These are phyloP conservation scores for Pseudozyma hubeiensis DNA, from an alignment of 1,284 basidiomycete species.

Conservation along the genomic window DNA sequence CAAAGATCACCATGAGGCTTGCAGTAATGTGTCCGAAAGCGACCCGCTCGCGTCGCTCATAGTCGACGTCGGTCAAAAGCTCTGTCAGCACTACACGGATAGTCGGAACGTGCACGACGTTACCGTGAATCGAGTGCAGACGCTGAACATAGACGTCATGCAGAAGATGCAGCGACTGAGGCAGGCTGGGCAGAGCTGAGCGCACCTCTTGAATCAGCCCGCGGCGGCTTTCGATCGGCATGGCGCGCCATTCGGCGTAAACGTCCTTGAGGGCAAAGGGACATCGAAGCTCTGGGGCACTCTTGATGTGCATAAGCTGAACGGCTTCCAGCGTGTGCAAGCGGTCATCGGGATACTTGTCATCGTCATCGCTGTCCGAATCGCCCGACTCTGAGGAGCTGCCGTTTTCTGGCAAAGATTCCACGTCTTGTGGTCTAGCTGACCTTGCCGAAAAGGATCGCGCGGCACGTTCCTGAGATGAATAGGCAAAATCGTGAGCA, in stretches of 20 bases:
- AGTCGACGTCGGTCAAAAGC: conserved; percentile 22
- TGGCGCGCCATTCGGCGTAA: conserved; percentile 30
- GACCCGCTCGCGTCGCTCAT: conserved; percentile 31
- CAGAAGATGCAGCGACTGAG: conserved; percentile 25
- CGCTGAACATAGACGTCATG: conserved; percentile 34
- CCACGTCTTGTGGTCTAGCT: not conserved
- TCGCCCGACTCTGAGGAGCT: conserved; percentile 2
- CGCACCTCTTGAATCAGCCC: conserved; percentile 22
- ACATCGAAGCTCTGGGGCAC: conserved; percentile 27
- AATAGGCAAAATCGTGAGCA: conserved; percentile 8
- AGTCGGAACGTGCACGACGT: conserved; percentile 24
- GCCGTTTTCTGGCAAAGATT: not conserved
- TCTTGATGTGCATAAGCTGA: conserved; percentile 24
- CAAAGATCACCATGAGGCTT: conserved; percentile 41
- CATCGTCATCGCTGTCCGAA: conserved; percentile 8
- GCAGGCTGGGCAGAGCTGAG: conserved; percentile 16
- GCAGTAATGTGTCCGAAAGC: conserved; percentile 29
- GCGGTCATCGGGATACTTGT: conserved; percentile 12
- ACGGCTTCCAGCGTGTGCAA: conserved; percentile 23
- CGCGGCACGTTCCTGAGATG: not conserved
- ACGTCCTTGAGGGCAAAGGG: conserved; percentile 47
- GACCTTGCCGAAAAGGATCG: not conserved
- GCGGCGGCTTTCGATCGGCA: conserved; percentile 16
- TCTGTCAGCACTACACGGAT: conserved; percentile 32
- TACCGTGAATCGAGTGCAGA: conserved; percentile 35